Base-by-base conservation (phyloP, 2,329 filamentous ascomycete species). In the Fusarium humuli region DNA sequence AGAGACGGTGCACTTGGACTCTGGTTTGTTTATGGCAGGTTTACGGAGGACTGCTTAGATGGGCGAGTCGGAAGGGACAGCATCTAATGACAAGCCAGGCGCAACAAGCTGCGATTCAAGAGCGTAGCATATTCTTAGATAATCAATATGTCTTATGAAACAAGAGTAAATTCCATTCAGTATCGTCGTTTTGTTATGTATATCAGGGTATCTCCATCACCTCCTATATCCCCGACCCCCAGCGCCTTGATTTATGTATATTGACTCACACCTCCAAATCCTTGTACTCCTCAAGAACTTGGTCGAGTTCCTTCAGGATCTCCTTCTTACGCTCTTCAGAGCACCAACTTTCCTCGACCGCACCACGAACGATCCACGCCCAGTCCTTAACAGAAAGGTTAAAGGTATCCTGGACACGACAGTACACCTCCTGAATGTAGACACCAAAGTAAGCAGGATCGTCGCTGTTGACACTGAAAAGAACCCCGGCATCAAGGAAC, bases 401-500 rank as follows among this genome's bases (percentile, higher is more conserved):
- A 77, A 93, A 93, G 1, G 90, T 88, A 44, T 93, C 89, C 78
- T 94, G 91, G 30, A 94, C 90, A 2, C 90, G 90, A 73, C 88
- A 91, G 63, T 76, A 94, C 71, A 94, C 94, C 73, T 92, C 90
- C 54, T 92, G 81, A 56, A 94, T 87, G 78, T 93, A 94, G 0
- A 88, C 90, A 5, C 91, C 91, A 80, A 94, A 94, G 76, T 93
- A 93, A 13, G 90, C 90, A 63, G 91, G 91, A 75, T 93, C 90
- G 75, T 93, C 91, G 70, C 88, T 91, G 79, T 93, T 93, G 77
- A 94, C 87, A 59, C 88, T 91, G 78, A 93, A 93, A 65, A 81
- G 84, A 41, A 93, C 88, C 1, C 89, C 88, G 8, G 81, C 81
- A 42, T 91, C 86, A 22, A 93, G 78, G 71, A 92, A 90, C 55